Evolutionary conservation across 352 stramenopile species (phyloP).

Genomic region (Phytophthora hybrid): DNA sequence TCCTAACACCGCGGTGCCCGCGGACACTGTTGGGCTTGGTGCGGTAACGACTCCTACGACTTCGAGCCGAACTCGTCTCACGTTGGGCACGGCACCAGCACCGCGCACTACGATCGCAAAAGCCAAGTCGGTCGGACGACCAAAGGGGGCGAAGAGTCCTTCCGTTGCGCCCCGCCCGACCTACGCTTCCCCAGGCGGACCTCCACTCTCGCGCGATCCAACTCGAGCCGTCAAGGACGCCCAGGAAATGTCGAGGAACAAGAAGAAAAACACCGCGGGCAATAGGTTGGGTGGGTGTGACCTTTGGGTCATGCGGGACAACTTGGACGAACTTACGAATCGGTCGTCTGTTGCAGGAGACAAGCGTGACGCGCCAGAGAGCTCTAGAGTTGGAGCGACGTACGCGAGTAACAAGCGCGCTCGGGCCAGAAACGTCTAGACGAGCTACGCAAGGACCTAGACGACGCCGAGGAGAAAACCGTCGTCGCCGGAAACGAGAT

Average conservation of each 20-base stretch:
- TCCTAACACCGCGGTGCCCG: too few species aligned
- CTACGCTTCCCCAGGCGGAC: not conserved
- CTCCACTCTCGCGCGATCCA: not conserved
- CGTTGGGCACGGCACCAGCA: too few species aligned
- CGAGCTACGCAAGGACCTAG: not conserved
- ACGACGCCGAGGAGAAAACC: not conserved
- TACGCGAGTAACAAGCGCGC: not conserved
- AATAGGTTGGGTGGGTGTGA: not conserved
- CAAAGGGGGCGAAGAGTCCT: not conserved
- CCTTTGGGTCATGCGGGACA: not conserved
- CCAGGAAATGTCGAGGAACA: not conserved
- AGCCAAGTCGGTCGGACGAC: not conserved
- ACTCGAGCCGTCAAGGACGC: not conserved
- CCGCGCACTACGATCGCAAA: not conserved
- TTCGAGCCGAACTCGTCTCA: too few species aligned
- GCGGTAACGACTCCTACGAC: too few species aligned
- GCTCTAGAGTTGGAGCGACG: not conserved
- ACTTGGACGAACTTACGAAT: not conserved
- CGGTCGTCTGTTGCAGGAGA: not conserved
- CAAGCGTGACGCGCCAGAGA: not conserved
- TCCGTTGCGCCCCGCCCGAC: not conserved
- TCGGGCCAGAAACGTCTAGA: not conserved
- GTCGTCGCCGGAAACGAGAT: not conserved
- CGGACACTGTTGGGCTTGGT: too few species aligned
- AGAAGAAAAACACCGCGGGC: not conserved